Evolutionary conservation across 306 rosid genomes (phyloP), one percentile per base, ranked within the genome.

Genomic region (Vigna reflexopilosa): DNA sequence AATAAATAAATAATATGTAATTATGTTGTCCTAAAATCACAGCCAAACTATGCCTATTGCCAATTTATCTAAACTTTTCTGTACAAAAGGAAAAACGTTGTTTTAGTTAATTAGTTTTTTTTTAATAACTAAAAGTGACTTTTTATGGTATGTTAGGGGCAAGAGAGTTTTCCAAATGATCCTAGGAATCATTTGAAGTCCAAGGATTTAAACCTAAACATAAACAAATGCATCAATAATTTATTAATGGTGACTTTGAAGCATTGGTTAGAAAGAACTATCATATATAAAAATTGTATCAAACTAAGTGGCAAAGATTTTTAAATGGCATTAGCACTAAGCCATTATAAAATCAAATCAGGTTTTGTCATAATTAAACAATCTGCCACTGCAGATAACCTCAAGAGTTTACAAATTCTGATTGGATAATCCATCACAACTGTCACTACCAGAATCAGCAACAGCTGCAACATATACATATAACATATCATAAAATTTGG

Each of bases 351-450:
- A 68, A 69, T 9, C 20, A 63, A 79, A 51, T 63, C 9, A 28
- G 62, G 20, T 48, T 58, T 9, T 67, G 51, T 57, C 55, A 44
- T 55, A 45, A 74, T 58, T 62, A 50, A 57, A 71, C 32, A 75
- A 70, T 74, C 48, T 52, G 7, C 54, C 55, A 7, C 12, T 40
- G 65, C 28, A 76, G 71, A 69, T 72, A 30, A 52, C 56, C 19
- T 70, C 38, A 58, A 44, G 42, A 19, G 30, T 30, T 40, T 54
- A 28, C n/a, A 30, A 51, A 65, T 17, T 65, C 56, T 57, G 44
- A 47, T 52, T 78, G 82, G 81, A 81, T 79, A 78, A 81, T 75
- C 54, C 72, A 67, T 20, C 59, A 78, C 81, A 44, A 45, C 6
- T 50, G 67, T 59, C 67, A 72, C 63, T 22, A 57, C 57, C 54